Conservation (phyloP, 768 basidiomycete genomes). For the Lyophyllum semitale region DNA sequence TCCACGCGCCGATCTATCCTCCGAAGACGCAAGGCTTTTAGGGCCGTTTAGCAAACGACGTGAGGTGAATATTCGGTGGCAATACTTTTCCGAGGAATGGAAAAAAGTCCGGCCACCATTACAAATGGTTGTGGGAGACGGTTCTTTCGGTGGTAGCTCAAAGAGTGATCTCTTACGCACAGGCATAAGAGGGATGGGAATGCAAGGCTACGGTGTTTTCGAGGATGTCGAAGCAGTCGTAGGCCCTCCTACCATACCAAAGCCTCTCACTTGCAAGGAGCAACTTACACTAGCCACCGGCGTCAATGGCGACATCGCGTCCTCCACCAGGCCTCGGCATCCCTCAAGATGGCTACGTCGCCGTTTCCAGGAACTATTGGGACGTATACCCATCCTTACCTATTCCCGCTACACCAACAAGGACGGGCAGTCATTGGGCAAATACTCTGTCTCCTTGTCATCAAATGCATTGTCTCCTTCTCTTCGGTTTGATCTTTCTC, state of each 20-base stretch:
- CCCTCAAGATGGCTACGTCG: slow-evolving; percentile 52
- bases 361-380: slow-evolving; percentile 62
- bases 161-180: slow-evolving; percentile 14
- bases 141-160: slow-evolving; percentile 9
- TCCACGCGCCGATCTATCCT: slow-evolving; percentile 52
- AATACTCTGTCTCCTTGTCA: slow-evolving; percentile 34
- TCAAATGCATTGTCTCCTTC: slow-evolving; percentile 26
- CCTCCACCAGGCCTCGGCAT: slow-evolving; percentile 20
- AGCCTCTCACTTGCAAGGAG: slow-evolving; percentile 36
- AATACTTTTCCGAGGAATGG: slow-evolving; percentile 56
- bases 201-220: slow-evolving; percentile 44
- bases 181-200: slow-evolving; percentile 36
- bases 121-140: slow-evolving; percentile 35
- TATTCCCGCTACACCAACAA: slow-evolving; percentile 22
- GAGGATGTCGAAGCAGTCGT: slow-evolving; percentile 49
- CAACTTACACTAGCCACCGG: not conserved
- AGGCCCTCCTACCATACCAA: slow-evolving; percentile 28
- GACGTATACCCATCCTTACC: slow-evolving; percentile 57
- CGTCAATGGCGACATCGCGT: not conserved
- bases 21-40: slow-evolving; percentile 58
- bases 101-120: slow-evolving; percentile 63
- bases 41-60: slow-evolving; percentile 75
- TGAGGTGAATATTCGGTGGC: slow-evolving; percentile 72
- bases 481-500: slow-evolving; percentile 21
- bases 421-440: slow-evolving; percentile 12